A percentile compares a stretch with the other conserved stretches of the same genome.
phyloP scores from a whole-genome alignment of 352 stramenopile genomes.

The Phytophthora idaei region DNA sequence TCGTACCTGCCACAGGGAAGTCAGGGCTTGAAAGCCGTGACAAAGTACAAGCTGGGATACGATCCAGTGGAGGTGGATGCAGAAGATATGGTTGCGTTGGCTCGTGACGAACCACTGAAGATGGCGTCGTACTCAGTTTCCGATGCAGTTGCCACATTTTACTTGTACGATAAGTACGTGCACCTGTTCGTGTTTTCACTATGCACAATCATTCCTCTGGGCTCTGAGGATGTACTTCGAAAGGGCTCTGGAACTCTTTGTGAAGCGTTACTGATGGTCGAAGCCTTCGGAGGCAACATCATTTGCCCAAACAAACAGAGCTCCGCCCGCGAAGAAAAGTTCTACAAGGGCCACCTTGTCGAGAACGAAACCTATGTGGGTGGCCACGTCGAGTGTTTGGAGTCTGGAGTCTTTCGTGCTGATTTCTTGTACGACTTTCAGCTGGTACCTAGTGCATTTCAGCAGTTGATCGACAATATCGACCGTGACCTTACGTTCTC shows the following conservation, averaged over 20 bases:
- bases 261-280: constrained; percentile 98
- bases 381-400: constrained; percentile 99
- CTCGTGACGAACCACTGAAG: constrained; percentile 93
- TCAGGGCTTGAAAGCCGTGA: constrained; percentile 99
- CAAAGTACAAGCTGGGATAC: constrained; percentile 99
- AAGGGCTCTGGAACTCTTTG: constrained; percentile 97
- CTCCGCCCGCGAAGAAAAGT: constrained; percentile 70
- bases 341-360: constrained; percentile 95
- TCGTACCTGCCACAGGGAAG: constrained; percentile 98
- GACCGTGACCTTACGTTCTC: constrained; percentile 98
- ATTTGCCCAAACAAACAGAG: constrained; percentile 99
- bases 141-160: constrained; percentile 99
- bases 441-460: constrained; percentile 93
- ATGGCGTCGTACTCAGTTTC: constrained; percentile 99
- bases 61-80: constrained; percentile 98
- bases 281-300: constrained; percentile 96
- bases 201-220: constrained; percentile 99
- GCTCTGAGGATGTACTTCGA: constrained; percentile 98
- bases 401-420: constrained; percentile 98
- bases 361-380: constrained; percentile 99
- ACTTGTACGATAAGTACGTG: constrained; percentile 99
- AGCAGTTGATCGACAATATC: constrained; percentile 96
- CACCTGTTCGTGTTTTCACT: constrained; percentile 99
- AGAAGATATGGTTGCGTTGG: constrained; percentile 98
- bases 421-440: constrained; percentile 98